These are phyloP conservation scores for Saccharomyces hybrid DNA, from an alignment of 1,139 yeast species.

Conservation along the genomic window DNA sequence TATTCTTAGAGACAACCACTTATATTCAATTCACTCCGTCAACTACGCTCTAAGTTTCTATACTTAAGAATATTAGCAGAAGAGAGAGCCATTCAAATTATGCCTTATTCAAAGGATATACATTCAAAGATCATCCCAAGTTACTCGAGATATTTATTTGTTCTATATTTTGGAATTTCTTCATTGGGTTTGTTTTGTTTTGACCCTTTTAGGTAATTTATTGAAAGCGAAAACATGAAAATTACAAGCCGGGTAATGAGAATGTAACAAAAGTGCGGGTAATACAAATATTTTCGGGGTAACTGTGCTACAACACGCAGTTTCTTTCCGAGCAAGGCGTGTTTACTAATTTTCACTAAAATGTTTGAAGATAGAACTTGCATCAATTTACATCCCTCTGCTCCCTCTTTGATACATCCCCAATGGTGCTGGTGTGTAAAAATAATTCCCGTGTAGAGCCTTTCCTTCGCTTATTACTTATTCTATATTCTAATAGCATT, in stretches of 20 bases:
- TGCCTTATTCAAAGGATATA: not conserved
- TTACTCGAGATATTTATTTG: not conserved
- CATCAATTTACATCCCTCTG: no score
- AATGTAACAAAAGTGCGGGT: no score
- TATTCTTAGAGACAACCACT: not conserved
- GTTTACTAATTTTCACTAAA: no score
- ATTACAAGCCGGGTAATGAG: not conserved
- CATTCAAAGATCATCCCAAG: not conserved
- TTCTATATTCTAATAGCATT: not conserved
- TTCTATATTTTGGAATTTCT: not conserved
- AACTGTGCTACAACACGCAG: no score
- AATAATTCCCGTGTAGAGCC: no score
- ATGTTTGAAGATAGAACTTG: no score
- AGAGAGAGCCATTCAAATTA: not conserved
- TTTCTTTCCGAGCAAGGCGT: no score
- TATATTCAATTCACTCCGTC: not conserved
- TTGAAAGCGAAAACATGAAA: not conserved
- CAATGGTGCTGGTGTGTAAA: no score
- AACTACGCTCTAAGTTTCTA: not conserved
- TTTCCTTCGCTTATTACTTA: no score
- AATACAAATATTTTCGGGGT: no score
- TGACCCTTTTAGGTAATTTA: not conserved
- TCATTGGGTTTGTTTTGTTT: not conserved
- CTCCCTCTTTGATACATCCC: no score
- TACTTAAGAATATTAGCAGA: not conserved